Conservation (phyloP, 2,329 filamentous ascomycete genomes). For the Aspergillus floridensis region DNA sequence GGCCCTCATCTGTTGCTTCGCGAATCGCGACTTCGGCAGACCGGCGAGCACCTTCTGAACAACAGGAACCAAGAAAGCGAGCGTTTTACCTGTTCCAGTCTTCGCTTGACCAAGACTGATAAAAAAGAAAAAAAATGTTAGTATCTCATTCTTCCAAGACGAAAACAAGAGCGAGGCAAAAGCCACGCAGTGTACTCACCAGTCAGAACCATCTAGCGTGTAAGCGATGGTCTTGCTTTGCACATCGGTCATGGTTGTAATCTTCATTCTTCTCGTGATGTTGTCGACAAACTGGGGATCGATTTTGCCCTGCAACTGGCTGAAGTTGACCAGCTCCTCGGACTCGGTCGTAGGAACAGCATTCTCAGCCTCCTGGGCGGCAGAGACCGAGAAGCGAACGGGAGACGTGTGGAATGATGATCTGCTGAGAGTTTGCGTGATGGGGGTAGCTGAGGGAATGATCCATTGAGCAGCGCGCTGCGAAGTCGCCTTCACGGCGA, state of each 20-base stretch:
- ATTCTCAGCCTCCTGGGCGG: constrained; percentile 23
- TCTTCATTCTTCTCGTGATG: constrained; percentile 69
- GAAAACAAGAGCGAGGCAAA: background rate
- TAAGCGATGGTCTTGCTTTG: constrained; percentile 80
- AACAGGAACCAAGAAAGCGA: constrained; percentile 85
- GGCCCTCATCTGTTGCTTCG: constrained; percentile 43
- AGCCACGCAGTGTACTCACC: constrained; percentile 56
- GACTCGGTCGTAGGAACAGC: constrained; percentile 13
- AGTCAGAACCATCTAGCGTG: constrained; percentile 74
- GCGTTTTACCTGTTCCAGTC: constrained; percentile 94
- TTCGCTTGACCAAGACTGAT: constrained; percentile 84
- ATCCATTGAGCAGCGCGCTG: constrained; percentile 30
- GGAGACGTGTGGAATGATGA: constrained; percentile 33
- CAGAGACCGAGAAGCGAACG: constrained; percentile 25
- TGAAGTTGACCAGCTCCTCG: constrained; percentile 36
- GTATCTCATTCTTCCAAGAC: background rate
- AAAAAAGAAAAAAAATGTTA: background rate
- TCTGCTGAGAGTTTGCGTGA: constrained; percentile 24
- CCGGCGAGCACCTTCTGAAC: constrained; percentile 75
- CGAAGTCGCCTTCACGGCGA: constrained; percentile 27
- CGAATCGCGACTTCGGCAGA: constrained; percentile 40
- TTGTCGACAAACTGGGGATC: constrained; percentile 64
- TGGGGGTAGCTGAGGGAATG: constrained; percentile 17
- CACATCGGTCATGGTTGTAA: constrained; percentile 88
- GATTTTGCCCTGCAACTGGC: constrained; percentile 49